A percentile compares a stretch with the other conserved stretches of the same genome.
phyloP scores from a whole-genome alignment of 2,329 filamentous ascomycete genomes.

The Cladosporium oxysporum region DNA sequence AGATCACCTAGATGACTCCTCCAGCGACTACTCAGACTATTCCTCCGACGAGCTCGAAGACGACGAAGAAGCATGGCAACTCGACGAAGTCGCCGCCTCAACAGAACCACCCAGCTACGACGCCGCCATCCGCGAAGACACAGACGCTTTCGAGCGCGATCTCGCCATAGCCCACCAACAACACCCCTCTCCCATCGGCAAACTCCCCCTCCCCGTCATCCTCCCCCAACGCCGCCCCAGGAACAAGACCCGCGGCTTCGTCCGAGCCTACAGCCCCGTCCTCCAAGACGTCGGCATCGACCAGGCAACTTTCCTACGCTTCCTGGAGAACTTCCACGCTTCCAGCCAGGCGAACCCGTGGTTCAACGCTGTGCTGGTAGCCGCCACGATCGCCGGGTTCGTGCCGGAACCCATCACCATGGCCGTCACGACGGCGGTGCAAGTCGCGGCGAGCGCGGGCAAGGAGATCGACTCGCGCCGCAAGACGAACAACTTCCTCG shows the following conservation, averaged over 20 bases:
- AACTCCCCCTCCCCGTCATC: conserved; percentile 51
- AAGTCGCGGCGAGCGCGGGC: conserved; percentile 45
- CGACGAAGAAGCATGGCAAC: conserved; percentile 35
- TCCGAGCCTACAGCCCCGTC: conserved; percentile 55
- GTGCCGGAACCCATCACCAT: conserved; percentile 32
- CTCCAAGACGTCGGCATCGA: conserved; percentile 50
- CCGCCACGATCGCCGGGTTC: conserved; percentile 41
- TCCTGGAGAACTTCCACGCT: conserved; percentile 51
- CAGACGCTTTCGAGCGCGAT: conserved; percentile 30
- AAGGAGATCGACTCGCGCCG: conserved; percentile 42
- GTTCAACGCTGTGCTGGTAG: conserved; percentile 31
- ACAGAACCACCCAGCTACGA: conserved; percentile 33
- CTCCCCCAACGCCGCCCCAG: conserved; percentile 56
- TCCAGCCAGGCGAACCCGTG: conserved; percentile 42
- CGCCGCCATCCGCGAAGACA: conserved; percentile 26
- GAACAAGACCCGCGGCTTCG: conserved; percentile 52
- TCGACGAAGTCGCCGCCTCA: conserved; percentile 34
- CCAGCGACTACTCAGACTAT: conserved; percentile 20
- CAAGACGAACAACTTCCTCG: conserved; percentile 56
- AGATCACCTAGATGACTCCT: not conserved
- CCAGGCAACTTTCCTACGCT: conserved; percentile 51
- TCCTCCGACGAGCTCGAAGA: conserved; percentile 27
- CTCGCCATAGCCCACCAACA: conserved; percentile 22
- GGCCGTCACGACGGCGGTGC: conserved; percentile 47
- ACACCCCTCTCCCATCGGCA: not conserved